Evolutionary conservation across 176 grass and related monocot genomes (phyloP), one percentile per base, ranked within the genome.

Genomic region (Cenchrus americanus): DNA sequence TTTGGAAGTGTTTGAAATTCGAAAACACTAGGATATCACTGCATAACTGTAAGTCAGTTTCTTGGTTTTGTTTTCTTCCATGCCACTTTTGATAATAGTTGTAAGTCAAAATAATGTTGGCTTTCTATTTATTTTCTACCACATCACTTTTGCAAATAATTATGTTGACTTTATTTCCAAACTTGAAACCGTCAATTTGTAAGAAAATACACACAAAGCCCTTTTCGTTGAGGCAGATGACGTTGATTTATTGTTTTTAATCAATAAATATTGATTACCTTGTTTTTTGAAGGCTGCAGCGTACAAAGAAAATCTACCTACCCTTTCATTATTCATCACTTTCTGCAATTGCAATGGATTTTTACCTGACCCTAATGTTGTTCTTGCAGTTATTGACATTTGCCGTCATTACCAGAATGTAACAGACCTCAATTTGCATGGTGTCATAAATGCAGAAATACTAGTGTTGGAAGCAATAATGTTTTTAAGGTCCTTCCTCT

Each of bases 1-100:
- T 99, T 71, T 99, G 96, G 96, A 93, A 82, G 81, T 92, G 86
- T 86, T 90, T 99, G 37, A 88, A 94, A 66, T 96, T 99, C 79
- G 83, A 92, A 61, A 94, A 90, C 64, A 87, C 92, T 71, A 73
- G 83, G 47, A 96, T 99, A 79, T 90, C 93, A 87, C 77, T 75
- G 51, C 86, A 85, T 60, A 99, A 96, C 83, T 99, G 96, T 99
- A 96, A 82, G 93, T 71, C n/a, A 59, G 73, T 78, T 83, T 48
- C 22, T 84, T 53, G 17, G 62, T 26, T 22, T 30, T 61, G 42
- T 53, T 76, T 59, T 50, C 58, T 23, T 2, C 5, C 62, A 50
- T 17, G 6, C 50, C 44, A 73, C 17, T 22, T 37, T 2, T 44
- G 9, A 14, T 24, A 69, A 43, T 43, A 69, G 23, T 32, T 73